Base-by-base conservation (phyloP, 768 basidiomycete genomes). In the Russula earlei region DNA sequence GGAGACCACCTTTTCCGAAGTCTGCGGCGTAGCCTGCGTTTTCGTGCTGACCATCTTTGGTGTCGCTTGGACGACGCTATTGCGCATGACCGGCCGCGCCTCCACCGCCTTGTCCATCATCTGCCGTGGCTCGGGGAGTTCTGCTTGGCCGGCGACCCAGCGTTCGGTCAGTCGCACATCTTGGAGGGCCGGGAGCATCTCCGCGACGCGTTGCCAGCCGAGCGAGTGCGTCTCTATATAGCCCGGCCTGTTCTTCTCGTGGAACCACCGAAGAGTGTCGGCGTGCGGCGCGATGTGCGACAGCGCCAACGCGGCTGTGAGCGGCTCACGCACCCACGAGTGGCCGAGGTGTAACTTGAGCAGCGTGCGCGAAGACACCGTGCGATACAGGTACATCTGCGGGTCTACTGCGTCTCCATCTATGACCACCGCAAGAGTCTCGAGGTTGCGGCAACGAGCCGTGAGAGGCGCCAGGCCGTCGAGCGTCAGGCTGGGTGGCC, bases 211-310 rank as follows among this genome's bases (percentile, higher is more conserved):
- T 67, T 87, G 83, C 87, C 87, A 90, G 19, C 72, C 76, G 53
- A 75, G 75, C 11, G 82, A 80, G 62, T 87, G 81, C 31, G 75
- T 72, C 66, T 90, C 87, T 47, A 82, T 72, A 62, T 75, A 84
- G 5, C 84, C 84, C 0, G 79, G 75, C n/a, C 86, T 75, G 63
- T 80, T 87, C 69, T 83, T 84, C 64, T 87, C 85, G 63, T 84
- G 80, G 74, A 87, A 88, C 80, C 79, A 88, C 68, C 82, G 85
- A 49, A 90, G 68, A 25, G 70, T 73, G 65, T 88, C 85, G 43
- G 87, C 72, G 64, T 74, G 72, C 37, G 87, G 86, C n/a, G 83
- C 80, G 50, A 90, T 69, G 67, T 90, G 87, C 68, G 87, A 89
- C 58, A 90, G 75, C 55, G 85, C 75, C 62, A 89, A 81, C 27